Evolutionary conservation across 441 rosid species (phyloP).

Genomic region (Pelargonium cotyledonis): DNA sequence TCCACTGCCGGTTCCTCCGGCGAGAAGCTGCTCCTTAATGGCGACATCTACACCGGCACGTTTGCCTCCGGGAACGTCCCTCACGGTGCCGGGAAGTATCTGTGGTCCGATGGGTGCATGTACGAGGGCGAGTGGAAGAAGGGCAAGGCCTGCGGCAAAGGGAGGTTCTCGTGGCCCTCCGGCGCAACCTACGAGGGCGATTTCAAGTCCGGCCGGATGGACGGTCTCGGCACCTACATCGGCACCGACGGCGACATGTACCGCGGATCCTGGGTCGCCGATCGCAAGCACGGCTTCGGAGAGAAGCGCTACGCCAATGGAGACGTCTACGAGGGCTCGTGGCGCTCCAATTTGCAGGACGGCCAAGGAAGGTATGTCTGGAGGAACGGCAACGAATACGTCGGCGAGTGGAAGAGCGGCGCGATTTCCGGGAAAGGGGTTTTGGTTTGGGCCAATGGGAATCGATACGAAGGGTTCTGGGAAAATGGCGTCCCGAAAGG

Average conservation of each 20-base stretch:
- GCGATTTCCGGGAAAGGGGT: constrained; percentile 71
- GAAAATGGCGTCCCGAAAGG: constrained; percentile 85
- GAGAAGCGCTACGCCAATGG: constrained; percentile 45
- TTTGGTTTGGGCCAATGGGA: constrained; percentile 71
- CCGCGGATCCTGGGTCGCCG: constrained; percentile 38
- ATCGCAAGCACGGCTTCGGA: constrained; percentile 47
- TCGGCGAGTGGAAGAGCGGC: constrained; percentile 81
- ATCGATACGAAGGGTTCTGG: constrained; percentile 89
- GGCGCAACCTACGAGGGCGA: constrained; percentile 46
- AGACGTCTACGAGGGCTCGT: constrained; percentile 78
- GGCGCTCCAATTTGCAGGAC: constrained; percentile 74
- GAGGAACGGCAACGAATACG: constrained; percentile 68
- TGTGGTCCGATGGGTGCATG: constrained; percentile 52
- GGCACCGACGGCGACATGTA: constrained; percentile 47
- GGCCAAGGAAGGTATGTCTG: constrained; percentile 86
- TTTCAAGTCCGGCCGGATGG: constrained; percentile 43
- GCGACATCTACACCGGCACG: constrained; percentile 38
- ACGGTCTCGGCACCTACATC: constrained; percentile 42
- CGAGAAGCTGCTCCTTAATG: constrained; percentile 34
- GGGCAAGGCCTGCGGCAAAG: constrained; percentile 44
- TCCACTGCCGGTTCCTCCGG: neutral
- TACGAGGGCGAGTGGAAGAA: constrained; percentile 48
- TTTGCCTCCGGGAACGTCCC: constrained; percentile 36
- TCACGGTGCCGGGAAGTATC: constrained; percentile 43
- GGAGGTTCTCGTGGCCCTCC: constrained; percentile 48